Base-by-base conservation (phyloP, 2,329 filamentous ascomycete species). In the Fusarium veterinarium region DNA sequence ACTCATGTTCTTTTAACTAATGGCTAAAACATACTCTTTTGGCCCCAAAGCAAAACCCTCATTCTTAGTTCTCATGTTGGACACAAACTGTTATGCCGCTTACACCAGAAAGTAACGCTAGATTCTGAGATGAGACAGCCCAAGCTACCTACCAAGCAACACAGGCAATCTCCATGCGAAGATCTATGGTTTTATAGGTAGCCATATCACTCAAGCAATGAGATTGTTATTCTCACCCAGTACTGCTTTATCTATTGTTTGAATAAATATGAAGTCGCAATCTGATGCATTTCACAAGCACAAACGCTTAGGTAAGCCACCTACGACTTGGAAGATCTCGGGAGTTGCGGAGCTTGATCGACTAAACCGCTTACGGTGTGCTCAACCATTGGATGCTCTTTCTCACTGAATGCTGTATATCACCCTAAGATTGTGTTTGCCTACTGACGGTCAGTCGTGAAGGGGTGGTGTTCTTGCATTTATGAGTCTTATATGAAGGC, bases 291-390 rank as follows among this genome's bases (percentile, higher is more conserved):
- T 41, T 45, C 19, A 41, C 8, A 16, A 41, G 33, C 48, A 28
- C 42, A 63, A 53, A 53, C 13, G 73, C 71, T 75, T 76, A 76
- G 62, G 69, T 75, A 73, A 75, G 55, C 64, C 12, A 2, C 3
- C 2, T n/a, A n/a, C n/a, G 7, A 6, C 31, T 6, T 53, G 31
- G 56, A 60, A 67, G 61, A 70, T 64, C 58, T 68, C 71, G 59
- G 73, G 65, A 69, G n/a, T 65, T 70, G 59, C 57, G 71, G 75
- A 73, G 55, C 55, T 52, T 11, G 30, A 57, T 61, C 30, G 17
- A 60, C 75, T 75, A 74, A 66, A 44, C 75, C 66, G 45, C 48
- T 76, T 76, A 64, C 28, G 60, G 72, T 20, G 51, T 42, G 30
- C 52, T 38, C 33, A 57, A 44, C 46, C 58, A 69, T 58, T 69